Evolutionary conservation across 805 yeast species (phyloP).

Genomic region (Hanseniaspora vineae): DNA sequence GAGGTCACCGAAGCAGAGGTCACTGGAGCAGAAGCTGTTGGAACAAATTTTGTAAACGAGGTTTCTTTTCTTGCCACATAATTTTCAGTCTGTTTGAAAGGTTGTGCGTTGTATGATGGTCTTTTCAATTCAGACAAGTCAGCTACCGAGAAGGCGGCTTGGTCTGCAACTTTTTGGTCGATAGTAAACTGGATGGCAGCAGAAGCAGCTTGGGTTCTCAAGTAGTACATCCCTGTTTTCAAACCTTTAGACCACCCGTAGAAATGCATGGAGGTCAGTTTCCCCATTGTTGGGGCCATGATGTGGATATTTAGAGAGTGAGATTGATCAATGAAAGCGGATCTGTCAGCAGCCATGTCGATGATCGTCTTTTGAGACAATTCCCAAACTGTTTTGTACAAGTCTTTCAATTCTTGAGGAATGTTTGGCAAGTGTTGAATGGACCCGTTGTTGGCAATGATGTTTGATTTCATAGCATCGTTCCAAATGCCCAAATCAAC

Average conservation of each 20-base stretch:
- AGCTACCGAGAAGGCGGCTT: conserved; percentile 49
- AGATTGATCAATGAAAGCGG: conserved; percentile 78
- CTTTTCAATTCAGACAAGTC: conserved; percentile 26
- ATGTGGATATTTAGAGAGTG: conserved; percentile 86
- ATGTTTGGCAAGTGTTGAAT: conserved; percentile 62
- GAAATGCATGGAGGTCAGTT: conserved; percentile 94
- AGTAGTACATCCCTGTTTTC: conserved; percentile 97
- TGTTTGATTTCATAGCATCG: conserved; percentile 61
- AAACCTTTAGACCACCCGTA: conserved; percentile 98
- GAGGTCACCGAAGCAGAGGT: neutral
- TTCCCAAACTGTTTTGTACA: conserved; percentile 97
- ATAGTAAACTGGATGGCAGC: conserved; percentile 90
- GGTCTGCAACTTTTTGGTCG: conserved; percentile 82
- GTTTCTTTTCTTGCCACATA: conserved; percentile 8
- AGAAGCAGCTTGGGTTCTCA: conserved; percentile 95
- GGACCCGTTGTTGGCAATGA: conserved; percentile 73
- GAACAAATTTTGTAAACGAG: conserved; percentile 5
- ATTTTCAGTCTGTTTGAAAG: conserved; percentile 8
- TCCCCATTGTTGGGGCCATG: conserved; percentile 88
- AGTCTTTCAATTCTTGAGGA: conserved; percentile 58
- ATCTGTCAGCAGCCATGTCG: conserved; percentile 74
- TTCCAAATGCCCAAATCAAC: conserved; percentile 77
- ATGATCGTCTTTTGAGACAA: conserved; percentile 73
- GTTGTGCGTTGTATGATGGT: conserved; percentile 24
- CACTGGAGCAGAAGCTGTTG: neutral